Percentiles rank a stretch among this genome's conserved stretches.
These are phyloP conservation scores for Amauroascus verrucosus DNA, from an alignment of 2,329 filamentous ascomycete species.

Conservation along the genomic window DNA sequence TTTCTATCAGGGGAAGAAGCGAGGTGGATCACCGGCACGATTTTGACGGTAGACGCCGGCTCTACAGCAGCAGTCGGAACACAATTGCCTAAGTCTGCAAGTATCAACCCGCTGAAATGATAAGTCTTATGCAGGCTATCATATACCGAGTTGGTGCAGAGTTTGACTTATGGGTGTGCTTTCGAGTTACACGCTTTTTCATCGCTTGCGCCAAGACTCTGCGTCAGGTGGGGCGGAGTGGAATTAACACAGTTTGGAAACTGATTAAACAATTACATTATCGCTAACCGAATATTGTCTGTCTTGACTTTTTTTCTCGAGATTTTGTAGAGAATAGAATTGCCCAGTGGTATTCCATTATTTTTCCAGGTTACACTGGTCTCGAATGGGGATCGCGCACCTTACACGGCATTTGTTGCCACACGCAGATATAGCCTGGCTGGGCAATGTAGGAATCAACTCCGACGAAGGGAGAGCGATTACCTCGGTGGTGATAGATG, in stretches of 20 bases:
- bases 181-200: neutral
- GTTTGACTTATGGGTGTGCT: neutral
- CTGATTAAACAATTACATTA: too few relatives aligned
- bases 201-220: neutral
- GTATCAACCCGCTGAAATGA: constrained; percentile 24
- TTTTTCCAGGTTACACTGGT: too few relatives aligned
- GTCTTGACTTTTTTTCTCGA: too few relatives aligned
- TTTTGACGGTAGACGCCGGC: constrained; percentile 42
- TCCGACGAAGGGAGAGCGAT: constrained; percentile 15
- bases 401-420: constrained; percentile 46
- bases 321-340: too few relatives aligned
- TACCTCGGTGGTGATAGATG: constrained; percentile 54
- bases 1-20: constrained; percentile 46
- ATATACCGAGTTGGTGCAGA: too few relatives aligned
- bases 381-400: constrained; percentile 49
- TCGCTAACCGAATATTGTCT: too few relatives aligned
- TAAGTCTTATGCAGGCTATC: neutral
- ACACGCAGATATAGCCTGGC: constrained; percentile 37
- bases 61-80: constrained; percentile 37
- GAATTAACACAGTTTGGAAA: too few relatives aligned
- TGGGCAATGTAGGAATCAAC: constrained; percentile 24
- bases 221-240: neutral
- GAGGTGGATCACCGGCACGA: constrained; percentile 43
- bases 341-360: too few relatives aligned
- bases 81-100: constrained; percentile 32